Evolutionary conservation across 2,329 filamentous ascomycete genomes (phyloP), one percentile per base, ranked within the genome.

Genomic region (Alternaria rosae): DNA sequence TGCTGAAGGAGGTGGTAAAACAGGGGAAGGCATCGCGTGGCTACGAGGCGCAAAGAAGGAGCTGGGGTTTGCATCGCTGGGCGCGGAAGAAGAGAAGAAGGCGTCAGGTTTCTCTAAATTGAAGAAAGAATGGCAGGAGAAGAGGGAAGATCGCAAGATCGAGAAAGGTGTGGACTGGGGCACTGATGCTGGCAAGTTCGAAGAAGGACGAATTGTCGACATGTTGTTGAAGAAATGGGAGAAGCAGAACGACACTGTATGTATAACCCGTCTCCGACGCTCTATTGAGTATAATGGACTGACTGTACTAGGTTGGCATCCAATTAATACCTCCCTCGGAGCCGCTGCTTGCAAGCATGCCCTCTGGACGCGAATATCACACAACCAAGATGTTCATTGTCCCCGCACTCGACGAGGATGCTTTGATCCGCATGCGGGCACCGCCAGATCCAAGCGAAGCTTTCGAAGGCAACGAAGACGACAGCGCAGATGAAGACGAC

Each of bases 141-240:
- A 89, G 76, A 86, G 89, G 32, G 93, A 97, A 73, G 93, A 97
- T 72, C 87, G 87, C 47, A 90, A 88, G 69, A 85, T 97, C 25
- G 92, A 94, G 69, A 93, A 88, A 75, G 91, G 88, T 47, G 81
- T 79, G 4, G 81, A 82, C 26, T 95, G 92, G 92, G 94, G 94
- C 0, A 84, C 89, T 47, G 94, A 97, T 79, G 94, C 90, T 0
- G 94, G 95, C 1, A 90, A 87, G 70, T 81, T 92, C 17, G 95
- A 98, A 77, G 95, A 99, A 80, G 88, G 86, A 2, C 86, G 93
- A 57, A 91, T 98, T 3, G 85, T 97, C 54, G 92, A 95, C 71
- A 92, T 95, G 88, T 82, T 99, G 32, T 88, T 96, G 70, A 86
- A 85, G 38, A 97, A 97, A 77, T 97, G 95, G 94, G 88, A 88